Conservation (phyloP, 192 early-diverging fungal species). For the Diversispora eburnea region DNA sequence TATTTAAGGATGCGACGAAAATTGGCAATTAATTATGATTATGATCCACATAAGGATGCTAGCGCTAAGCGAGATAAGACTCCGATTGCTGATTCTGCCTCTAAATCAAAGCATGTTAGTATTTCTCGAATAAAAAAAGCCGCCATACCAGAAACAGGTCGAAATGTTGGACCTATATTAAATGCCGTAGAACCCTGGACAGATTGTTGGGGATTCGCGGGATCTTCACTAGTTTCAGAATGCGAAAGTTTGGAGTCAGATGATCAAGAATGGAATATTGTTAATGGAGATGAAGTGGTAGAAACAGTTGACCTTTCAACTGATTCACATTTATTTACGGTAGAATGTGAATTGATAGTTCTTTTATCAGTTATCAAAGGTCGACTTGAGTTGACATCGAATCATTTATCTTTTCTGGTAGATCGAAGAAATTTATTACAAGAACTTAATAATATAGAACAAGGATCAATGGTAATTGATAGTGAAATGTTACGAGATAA, state of each 20-base stretch:
- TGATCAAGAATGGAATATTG: constrained; percentile 30
- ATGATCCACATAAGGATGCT: constrained; percentile 27
- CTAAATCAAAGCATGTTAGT: constrained; percentile 4
- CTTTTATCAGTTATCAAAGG: constrained; percentile 22
- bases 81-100: not conserved
- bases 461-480: constrained; percentile 26
- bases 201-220: constrained; percentile 9
- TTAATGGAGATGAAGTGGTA: constrained; percentile 18
- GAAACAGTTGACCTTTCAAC: constrained; percentile 19
- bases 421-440: constrained; percentile 24
- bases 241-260: constrained; percentile 11
- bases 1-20: constrained; percentile 29
- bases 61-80: constrained; percentile 29
- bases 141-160: not conserved
- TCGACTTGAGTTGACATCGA: constrained; percentile 22
- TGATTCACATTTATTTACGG: constrained; percentile 9
- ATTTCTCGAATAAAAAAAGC: constrained; percentile 17
- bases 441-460: constrained; percentile 28
- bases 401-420: constrained; percentile 13
- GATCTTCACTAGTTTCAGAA: constrained; percentile 11
- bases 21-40: constrained; percentile 28
- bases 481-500: constrained; percentile 24
- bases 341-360: constrained; percentile 27
- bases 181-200: constrained; percentile 26
- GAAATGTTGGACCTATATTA: not conserved